Evolutionary conservation across 75 land plant genomes (phyloP).

Genomic region (Cupressus sempervirens): DNA sequence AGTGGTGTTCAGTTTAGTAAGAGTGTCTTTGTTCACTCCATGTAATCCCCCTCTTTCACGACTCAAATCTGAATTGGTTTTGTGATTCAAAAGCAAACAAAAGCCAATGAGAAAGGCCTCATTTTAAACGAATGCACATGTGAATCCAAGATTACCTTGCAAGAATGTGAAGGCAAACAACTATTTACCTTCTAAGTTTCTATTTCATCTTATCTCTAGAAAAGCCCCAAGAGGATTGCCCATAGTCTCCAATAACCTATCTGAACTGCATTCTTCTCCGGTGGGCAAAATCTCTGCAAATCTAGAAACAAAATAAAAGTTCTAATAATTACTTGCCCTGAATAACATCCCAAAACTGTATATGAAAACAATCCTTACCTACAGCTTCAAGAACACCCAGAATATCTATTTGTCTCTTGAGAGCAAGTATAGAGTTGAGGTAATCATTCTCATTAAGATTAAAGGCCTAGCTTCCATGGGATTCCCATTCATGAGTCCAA

Average conservation of each 20-base stretch:
- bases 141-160: too few relatives aligned
- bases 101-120: too few relatives aligned
- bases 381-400: slow-evolving; percentile 5
- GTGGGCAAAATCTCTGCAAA: slow-evolving; percentile 34
- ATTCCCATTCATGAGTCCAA: slow-evolving; percentile 55
- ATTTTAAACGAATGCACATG: too few relatives aligned
- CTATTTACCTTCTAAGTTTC: slow-evolving; percentile 23
- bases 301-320: too few relatives aligned
- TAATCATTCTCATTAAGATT: slow-evolving; percentile 20
- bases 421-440: slow-evolving; percentile 26
- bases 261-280: slow-evolving; percentile 32
- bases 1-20: too few relatives aligned
- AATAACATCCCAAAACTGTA: too few relatives aligned
- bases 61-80: too few relatives aligned
- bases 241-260: slow-evolving; percentile 39
- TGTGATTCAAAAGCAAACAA: too few relatives aligned
- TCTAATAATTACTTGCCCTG: too few relatives aligned
- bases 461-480: slow-evolving; percentile 59
- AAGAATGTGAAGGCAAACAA: too few relatives aligned
- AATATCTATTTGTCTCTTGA: slow-evolving; percentile 16
- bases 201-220: slow-evolving; percentile 72
- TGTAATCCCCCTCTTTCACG: too few relatives aligned
- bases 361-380: slow-evolving; percentile 10
- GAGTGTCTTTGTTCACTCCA: too few relatives aligned
- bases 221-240: slow-evolving; percentile 26